Evolutionary conservation across 345 rosid species (phyloP).

Genomic region (Eutrema japonicum): DNA sequence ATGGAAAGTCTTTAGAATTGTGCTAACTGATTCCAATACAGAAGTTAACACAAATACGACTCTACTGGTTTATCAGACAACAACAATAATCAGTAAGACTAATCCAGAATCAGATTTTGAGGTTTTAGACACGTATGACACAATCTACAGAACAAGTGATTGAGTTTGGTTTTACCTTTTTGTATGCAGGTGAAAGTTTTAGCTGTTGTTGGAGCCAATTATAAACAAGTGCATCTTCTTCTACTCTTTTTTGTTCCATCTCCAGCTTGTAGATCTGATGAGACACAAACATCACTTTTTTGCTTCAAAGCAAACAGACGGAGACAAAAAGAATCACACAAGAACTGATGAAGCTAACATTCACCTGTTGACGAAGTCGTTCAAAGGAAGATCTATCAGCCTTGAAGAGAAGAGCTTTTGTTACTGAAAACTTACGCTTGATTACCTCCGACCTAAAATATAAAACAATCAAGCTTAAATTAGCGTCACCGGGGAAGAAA

Average conservation of each 20-base stretch:
- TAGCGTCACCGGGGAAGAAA: background rate
- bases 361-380: conserved; percentile 82
- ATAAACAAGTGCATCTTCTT: conserved; percentile 85
- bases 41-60: conserved; percentile 6
- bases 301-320: conserved; percentile 20
- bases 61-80: background rate
- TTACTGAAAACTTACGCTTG: conserved; percentile 79
- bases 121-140: background rate
- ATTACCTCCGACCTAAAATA: conserved; percentile 67
- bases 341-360: conserved; percentile 35
- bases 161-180: conserved; percentile 58
- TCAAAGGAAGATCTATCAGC: conserved; percentile 89
- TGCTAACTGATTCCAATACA: background rate
- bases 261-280: conserved; percentile 79
- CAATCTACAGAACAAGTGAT: background rate
- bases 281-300: conserved; percentile 31
- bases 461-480: conserved; percentile 9
- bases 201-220: conserved; percentile 95
- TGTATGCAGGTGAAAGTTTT: conserved; percentile 88
- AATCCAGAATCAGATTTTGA: conserved; percentile 13
- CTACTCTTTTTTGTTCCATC: conserved; percentile 81
- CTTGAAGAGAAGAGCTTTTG: conserved; percentile 78
- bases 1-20: conserved; percentile 5
- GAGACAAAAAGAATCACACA: conserved; percentile 8
- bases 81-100: background rate